Percentiles rank a stretch among this genome's conserved stretches.
Evolutionary conservation across 108 stramenopile species (phyloP).

Genomic region (Skeletonema costatum): DNA sequence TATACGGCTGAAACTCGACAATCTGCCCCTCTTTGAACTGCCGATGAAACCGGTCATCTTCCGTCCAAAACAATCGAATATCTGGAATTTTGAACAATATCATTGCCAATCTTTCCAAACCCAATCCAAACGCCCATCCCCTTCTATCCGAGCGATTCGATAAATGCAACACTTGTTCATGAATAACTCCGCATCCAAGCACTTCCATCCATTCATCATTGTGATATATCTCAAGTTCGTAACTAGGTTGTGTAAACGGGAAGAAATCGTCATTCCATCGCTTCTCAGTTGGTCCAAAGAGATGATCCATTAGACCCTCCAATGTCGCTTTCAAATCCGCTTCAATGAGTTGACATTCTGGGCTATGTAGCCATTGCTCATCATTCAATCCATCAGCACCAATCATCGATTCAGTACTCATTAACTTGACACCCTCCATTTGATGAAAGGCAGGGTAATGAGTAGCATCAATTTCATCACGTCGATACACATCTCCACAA

Average conservation of each 20-base stretch:
- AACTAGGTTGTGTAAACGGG: conserved; percentile 95
- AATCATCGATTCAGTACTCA: conserved; percentile 50
- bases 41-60: conserved; percentile 86
- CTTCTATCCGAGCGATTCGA: conserved; percentile 38
- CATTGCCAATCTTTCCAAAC: conserved; percentile 97
- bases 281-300: conserved; percentile 80
- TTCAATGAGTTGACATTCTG: conserved; percentile 37
- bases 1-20: conserved; percentile 87
- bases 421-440: conserved; percentile 97
- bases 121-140: conserved; percentile 97
- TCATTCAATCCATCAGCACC: conserved; percentile 56
- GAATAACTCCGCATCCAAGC: conserved; percentile 94
- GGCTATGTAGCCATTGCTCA: conserved; percentile 17
- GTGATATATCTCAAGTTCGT: conserved; percentile 93
- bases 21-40: conserved; percentile 89
- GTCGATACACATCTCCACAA: conserved; percentile 96
- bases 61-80: conserved; percentile 96
- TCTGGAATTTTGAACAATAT: conserved; percentile 95
- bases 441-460: conserved; percentile 99
- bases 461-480: conserved; percentile 96
- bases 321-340: conserved; percentile 75
- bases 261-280: conserved; percentile 90
- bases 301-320: conserved; percentile 75
- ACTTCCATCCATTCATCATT: conserved; percentile 97
- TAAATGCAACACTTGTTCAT: conserved; percentile 71